Conservation (phyloP, 495 filamentous ascomycete genomes). For the Xylaria intraflava region DNA sequence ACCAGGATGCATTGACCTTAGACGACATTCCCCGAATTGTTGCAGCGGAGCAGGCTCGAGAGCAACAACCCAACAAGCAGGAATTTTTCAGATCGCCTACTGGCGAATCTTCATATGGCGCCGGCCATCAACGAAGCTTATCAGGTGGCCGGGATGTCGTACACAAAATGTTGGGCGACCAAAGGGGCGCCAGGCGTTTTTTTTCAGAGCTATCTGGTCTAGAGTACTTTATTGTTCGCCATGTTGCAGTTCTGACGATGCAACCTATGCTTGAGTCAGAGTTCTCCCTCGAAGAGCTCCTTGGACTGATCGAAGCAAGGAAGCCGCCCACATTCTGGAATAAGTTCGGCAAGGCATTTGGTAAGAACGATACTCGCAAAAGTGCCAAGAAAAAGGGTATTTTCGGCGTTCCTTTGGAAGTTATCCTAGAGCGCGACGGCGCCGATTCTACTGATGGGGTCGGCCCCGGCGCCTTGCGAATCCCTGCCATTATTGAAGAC, state of each 20-base stretch:
- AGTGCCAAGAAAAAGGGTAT: conserved; percentile 83
- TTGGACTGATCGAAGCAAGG: conserved; percentile 86
- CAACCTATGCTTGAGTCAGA: conserved; percentile 83
- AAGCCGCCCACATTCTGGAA: conserved; percentile 90
- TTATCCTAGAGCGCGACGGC: conserved; percentile 84
- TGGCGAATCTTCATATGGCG: conserved; percentile 58
- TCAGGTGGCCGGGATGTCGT: conserved; percentile 57
- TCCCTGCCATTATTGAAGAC: conserved; percentile 87
- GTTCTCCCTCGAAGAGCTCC: conserved; percentile 90
- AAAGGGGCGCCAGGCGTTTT: conserved; percentile 63
- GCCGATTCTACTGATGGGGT: conserved; percentile 95
- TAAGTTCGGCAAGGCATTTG: conserved; percentile 92
- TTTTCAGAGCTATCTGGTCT: conserved; percentile 94
- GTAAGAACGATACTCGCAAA: conserved; percentile 69
- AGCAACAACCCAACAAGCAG: conserved; percentile 76
- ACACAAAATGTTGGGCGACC: conserved; percentile 39
- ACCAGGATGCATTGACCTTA: conserved; percentile 82
- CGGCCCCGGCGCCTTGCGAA: conserved; percentile 79
- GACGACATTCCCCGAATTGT: conserved; percentile 98
- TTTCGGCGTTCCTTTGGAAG: conserved; percentile 81
- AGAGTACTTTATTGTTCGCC: conserved; percentile 94
- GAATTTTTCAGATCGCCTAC: conserved; percentile 62
- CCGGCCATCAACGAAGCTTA: conserved; percentile 72
- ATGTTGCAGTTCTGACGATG: conserved; percentile 92
- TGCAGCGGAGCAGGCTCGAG: conserved; percentile 87